phyloP scores from a whole-genome alignment of 345 rosid species.

The Eucalyptus regnans region DNA sequence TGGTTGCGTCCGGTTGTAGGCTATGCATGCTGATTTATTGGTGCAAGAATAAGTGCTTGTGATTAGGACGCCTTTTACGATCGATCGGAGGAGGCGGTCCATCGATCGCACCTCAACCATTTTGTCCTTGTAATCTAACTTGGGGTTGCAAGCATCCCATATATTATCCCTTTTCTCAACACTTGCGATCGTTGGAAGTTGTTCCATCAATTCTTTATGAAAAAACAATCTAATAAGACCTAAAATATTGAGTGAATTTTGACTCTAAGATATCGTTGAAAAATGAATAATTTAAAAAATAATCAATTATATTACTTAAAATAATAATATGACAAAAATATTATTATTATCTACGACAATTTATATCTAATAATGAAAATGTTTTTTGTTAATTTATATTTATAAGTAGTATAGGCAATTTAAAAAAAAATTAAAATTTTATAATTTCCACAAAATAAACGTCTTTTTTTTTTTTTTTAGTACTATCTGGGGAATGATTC shows the following conservation, averaged over 20 bases:
- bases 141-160: too few species aligned
- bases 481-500: not conserved
- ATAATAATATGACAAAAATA: not conserved
- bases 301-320: not conserved
- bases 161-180: not conserved
- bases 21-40: not conserved
- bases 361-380: not conserved
- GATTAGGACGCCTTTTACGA: accelerated
- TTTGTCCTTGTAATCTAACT: not conserved
- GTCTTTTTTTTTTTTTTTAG: too few species aligned
- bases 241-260: accelerated
- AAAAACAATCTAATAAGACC: too few species aligned
- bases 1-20: accelerated
- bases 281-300: not conserved
- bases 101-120: not conserved
- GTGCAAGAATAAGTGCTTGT: too few species aligned
- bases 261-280: accelerated
- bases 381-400: too few species aligned
- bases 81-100: accelerated
- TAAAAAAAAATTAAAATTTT: too few species aligned
- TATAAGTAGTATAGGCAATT: not conserved
- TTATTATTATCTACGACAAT: accelerated
- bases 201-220: not conserved
- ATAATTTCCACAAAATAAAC: not conserved
- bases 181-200: accelerated